A percentile compares a stretch with the other conserved stretches of the same genome.
These are phyloP conservation scores for Pyrenophora seminiperda DNA, from an alignment of 2,329 filamentous ascomycete genomes.

Conservation along the genomic window DNA sequence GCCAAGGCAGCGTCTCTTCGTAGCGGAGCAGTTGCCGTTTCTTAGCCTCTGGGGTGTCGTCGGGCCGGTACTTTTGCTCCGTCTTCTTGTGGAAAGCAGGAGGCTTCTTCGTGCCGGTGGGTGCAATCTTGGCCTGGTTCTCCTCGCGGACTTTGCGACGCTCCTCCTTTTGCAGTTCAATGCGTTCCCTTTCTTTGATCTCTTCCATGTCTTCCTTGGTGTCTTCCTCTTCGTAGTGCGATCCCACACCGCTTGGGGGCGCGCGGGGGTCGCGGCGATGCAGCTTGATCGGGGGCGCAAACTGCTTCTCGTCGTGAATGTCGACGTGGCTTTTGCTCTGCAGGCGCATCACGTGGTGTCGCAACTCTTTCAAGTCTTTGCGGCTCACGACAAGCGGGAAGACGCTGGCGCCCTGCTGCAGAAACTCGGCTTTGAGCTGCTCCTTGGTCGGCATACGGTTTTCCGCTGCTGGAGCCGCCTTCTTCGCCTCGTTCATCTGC, in stretches of 20 bases:
- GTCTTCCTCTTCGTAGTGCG: conserved; percentile 56
- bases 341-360: conserved; percentile 87
- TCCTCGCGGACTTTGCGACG: conserved; percentile 84
- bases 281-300: conserved; percentile 83
- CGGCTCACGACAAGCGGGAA: conserved; percentile 81
- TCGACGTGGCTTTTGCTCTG: conserved; percentile 65
- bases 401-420: conserved; percentile 31
- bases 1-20: conserved; percentile 95
- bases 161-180: conserved; percentile 69
- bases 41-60: conserved; percentile 75
- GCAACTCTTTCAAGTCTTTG: conserved; percentile 75
- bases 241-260: conserved; percentile 59
- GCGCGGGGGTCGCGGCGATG: conserved; percentile 81
- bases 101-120: conserved; percentile 72
- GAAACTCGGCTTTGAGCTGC: conserved; percentile 34
- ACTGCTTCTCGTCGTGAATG: conserved; percentile 77
- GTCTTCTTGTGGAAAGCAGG: conserved; percentile 75
- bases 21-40: conserved; percentile 71
- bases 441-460: conserved; percentile 26
- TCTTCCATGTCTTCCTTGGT: conserved; percentile 68
- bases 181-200: conserved; percentile 66
- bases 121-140: conserved; percentile 91
- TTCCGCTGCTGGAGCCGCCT: conserved; percentile 13
- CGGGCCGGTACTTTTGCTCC: conserved; percentile 82
- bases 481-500: conserved; percentile 38